Conservation (phyloP, 2,329 filamentous ascomycete genomes). For the Sphaerulina vaccinii region DNA sequence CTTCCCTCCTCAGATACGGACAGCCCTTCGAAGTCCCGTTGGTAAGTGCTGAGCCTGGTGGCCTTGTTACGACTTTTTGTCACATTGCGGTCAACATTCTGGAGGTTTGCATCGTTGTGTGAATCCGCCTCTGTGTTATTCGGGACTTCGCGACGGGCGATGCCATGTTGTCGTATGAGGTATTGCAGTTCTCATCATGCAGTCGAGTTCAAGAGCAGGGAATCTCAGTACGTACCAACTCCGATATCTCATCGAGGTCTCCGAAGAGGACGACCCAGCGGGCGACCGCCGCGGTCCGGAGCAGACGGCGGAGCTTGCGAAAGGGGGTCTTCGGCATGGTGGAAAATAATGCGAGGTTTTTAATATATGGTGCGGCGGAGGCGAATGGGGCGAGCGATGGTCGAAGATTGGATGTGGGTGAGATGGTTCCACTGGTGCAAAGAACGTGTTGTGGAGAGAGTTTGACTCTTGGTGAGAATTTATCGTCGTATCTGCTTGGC, state of each 20-base stretch:
- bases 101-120: neutral
- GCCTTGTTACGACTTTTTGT: neutral
- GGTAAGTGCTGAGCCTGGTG: neutral
- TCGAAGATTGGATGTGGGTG: no score
- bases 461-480: no score
- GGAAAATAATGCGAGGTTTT: no score
- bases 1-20: slow-evolving; percentile 1
- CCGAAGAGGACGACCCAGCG: slow-evolving; percentile 1
- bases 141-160: slow-evolving; percentile 1
- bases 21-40: neutral
- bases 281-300: no score
- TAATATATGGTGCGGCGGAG: no score
- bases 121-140: neutral
- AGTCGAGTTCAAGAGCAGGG: neutral
- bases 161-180: neutral
- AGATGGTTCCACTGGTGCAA: no score
- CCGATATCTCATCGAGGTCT: neutral
- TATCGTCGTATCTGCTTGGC: no score
- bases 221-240: neutral
- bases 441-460: no score
- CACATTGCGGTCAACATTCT: neutral
- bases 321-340: no score
- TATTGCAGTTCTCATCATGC: neutral
- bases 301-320: no score
- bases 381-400: no score